Base-by-base conservation (phyloP, 1,139 yeast species). In the Suhomyces bribrorum region DNA sequence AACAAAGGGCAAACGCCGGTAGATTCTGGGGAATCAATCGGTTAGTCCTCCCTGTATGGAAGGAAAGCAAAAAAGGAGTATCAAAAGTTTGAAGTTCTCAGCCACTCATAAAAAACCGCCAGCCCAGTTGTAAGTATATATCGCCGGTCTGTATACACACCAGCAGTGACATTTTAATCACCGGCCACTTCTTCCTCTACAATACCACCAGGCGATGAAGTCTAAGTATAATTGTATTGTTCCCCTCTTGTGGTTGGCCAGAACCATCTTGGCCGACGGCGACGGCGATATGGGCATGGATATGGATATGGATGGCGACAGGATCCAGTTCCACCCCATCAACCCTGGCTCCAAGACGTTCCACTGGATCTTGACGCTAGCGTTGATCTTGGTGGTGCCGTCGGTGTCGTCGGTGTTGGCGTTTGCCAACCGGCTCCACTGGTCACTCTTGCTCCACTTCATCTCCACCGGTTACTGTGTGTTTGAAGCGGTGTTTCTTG, bases 301-400 rank as follows among this genome's bases (percentile, higher is more conserved):
- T 26, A 66, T 65, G 71, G 68, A 57, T 29, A 63, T 55, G 50
- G 66, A 61, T 15, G 58, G 51, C 17, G 56, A 49, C 7, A 36
- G 46, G 7, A 57, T 55, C 14, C 74, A 67, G 45, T 70, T 69
- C 58, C 75, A 71, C 43, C 75, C 77, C 4, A 49, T 64, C 14
- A 66, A 77, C 43, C 74, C 82, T 12, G 71, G 66, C 2, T 65
- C 80, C 9, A 80, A 78, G 50, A 62, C 83, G 0, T 70, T 81
- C 56, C 90, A 83, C 54, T 83, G 87, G 88, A 56, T 83, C 17
- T 39, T 71, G 20, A 62, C 85, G 0, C 43, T 81, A 22, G 47
- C 61, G 1, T 36, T 77, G 5, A 50, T 80, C 11, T 62, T 82
- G 24, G 50, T 83, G 4, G 14, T 77, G 2, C 86, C 88, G 1